A percentile compares a stretch with the other conserved stretches of the same genome.
Evolutionary conservation across 768 basidiomycete species (phyloP).

Genomic region (Tephrocybe rancida): DNA sequence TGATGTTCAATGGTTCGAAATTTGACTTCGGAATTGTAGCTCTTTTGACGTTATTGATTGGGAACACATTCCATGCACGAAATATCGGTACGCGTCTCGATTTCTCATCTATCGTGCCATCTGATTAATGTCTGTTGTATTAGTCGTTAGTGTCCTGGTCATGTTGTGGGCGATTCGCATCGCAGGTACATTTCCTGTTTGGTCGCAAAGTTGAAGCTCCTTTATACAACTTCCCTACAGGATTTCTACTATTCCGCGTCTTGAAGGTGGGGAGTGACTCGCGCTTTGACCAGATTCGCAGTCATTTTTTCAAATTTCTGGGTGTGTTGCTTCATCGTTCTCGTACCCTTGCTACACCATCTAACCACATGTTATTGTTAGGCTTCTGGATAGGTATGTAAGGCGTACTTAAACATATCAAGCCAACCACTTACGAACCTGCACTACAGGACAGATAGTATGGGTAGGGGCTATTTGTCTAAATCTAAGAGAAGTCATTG

Average conservation of each 20-base stretch:
- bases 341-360: not conserved
- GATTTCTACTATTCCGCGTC: constrained; percentile 71
- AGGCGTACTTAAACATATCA: not conserved
- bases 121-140: not conserved
- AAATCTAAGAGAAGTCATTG: not conserved
- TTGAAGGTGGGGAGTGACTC: constrained; percentile 66
- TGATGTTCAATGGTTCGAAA: not conserved
- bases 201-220: not conserved
- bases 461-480: constrained; percentile 42
- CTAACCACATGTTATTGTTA: not conserved
- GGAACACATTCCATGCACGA: constrained; percentile 61
- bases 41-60: constrained; percentile 59
- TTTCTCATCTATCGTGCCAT: not conserved
- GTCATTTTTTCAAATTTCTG: constrained; percentile 66
- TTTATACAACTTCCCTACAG: constrained; percentile 22
- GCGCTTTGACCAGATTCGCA: constrained; percentile 68
- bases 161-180: constrained; percentile 70
- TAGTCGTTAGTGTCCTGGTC: constrained; percentile 55
- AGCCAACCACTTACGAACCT: not conserved
- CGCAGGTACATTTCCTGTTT: constrained; percentile 38
- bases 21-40: constrained; percentile 34
- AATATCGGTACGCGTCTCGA: constrained; percentile 51
- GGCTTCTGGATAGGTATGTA: constrained; percentile 7
- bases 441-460: constrained; percentile 50
- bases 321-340: constrained; percentile 30